Evolutionary conservation across 2,329 filamentous ascomycete genomes (phyloP).

Genomic region (Fusarium nygamai): DNA sequence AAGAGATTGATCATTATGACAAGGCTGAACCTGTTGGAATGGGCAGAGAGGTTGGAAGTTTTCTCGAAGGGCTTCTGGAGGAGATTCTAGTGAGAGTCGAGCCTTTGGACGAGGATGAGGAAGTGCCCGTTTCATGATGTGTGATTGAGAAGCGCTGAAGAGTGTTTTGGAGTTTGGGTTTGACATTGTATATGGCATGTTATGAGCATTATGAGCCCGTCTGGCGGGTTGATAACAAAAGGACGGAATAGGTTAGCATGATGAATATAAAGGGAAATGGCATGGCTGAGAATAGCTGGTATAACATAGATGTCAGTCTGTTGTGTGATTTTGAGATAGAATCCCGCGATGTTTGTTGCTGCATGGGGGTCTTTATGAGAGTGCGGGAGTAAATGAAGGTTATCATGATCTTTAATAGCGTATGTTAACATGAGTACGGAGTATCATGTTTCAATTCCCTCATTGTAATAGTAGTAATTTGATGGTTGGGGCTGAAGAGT

Average conservation of each 20-base stretch:
- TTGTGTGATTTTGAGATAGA: constrained; percentile 7
- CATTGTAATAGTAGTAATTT: neutral
- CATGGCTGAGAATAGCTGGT: constrained; percentile 4
- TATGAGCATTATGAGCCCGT: constrained; percentile 23
- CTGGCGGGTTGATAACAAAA: constrained; percentile 10
- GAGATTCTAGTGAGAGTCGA: constrained; percentile 94
- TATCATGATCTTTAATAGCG: neutral
- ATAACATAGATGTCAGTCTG: constrained; percentile 4
- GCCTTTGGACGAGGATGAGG: constrained; percentile 79
- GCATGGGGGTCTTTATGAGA: neutral
- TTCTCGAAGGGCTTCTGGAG: constrained; percentile 91
- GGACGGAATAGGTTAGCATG: constrained; percentile 6
- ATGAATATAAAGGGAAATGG: constrained; percentile 7
- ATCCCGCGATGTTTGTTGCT: neutral
- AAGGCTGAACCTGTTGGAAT: constrained; percentile 89
- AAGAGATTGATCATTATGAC: constrained; percentile 90
- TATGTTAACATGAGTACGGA: neutral
- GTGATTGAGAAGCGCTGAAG: constrained; percentile 4
- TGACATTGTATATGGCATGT: constrained; percentile 30
- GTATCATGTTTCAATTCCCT: neutral
- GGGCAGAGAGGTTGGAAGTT: constrained; percentile 88
- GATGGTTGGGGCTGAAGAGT: neutral
- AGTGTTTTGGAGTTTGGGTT: constrained; percentile 29
- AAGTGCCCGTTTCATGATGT: constrained; percentile 28
- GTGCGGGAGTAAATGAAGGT: neutral